Conservation (phyloP, 106 monocot genomes). For the Apostasia shenzhenica region DNA sequence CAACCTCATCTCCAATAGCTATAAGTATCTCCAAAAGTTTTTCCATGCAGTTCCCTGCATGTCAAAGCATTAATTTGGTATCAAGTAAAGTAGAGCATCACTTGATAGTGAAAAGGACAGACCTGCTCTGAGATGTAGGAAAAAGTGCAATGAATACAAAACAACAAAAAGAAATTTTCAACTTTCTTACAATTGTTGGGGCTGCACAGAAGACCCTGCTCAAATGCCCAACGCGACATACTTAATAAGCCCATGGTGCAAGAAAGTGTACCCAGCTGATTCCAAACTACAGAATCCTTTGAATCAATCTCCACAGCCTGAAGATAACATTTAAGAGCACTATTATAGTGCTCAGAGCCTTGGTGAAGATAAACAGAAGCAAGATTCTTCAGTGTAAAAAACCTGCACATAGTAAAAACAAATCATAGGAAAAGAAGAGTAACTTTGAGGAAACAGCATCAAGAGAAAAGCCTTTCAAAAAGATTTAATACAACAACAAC, state of each 20-base stretch:
- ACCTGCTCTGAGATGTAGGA: too few relatives aligned
- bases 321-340: conserved; percentile 89
- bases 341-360: conserved; percentile 55
- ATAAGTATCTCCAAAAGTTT: conserved; percentile 92
- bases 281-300: conserved; percentile 94
- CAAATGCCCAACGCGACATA: conserved; percentile 94
- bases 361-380: conserved; percentile 81
- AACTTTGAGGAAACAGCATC: not conserved
- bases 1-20: conserved; percentile 82
- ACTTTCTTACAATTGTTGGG: conserved; percentile 80
- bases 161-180: not conserved
- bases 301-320: conserved; percentile 95
- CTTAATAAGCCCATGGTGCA: conserved; percentile 86
- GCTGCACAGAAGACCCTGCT: conserved; percentile 91
- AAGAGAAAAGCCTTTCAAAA: not conserved
- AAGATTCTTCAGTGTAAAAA: conserved; percentile 88
- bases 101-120: not conserved
- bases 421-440: not conserved
- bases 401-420: conserved; percentile 25
- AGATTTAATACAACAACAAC: not conserved
- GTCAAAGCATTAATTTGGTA: conserved; percentile 6
- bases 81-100: not conserved
- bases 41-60: conserved; percentile 98
- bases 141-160: not conserved
- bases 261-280: conserved; percentile 85